Percentiles rank a stretch among this genome's conserved stretches.
These are phyloP conservation scores for Eremothecium sinecaudum DNA, from an alignment of 1,139 yeast species.

Conservation along the genomic window DNA sequence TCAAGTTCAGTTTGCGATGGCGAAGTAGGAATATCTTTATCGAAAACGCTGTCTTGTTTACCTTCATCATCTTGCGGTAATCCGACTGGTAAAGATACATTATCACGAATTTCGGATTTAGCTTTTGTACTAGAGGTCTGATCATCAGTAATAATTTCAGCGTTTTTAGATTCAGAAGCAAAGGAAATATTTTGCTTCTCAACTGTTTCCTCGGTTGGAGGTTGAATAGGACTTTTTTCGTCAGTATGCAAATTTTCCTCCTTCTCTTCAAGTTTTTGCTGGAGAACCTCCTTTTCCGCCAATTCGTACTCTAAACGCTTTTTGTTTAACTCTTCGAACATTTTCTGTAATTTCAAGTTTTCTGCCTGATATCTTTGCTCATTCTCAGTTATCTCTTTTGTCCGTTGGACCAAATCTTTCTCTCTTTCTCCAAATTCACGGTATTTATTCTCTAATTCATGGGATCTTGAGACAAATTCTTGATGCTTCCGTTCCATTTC, in stretches of 20 bases:
- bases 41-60: conserved; percentile 26
- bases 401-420: conserved; percentile 30
- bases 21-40: conserved; percentile 30
- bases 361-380: conserved; percentile 32
- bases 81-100: neutral
- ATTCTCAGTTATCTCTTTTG: conserved; percentile 29
- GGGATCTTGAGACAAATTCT: conserved; percentile 29
- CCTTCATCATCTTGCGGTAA: conserved; percentile 19
- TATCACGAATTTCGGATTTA: conserved; percentile 14
- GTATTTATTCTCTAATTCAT: conserved; percentile 15
- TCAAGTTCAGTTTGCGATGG: conserved; percentile 32
- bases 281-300: conserved; percentile 33
- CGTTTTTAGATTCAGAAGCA: conserved; percentile 7
- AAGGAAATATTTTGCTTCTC: conserved; percentile 29
- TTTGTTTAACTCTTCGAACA: conserved; percentile 30
- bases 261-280: conserved; percentile 32
- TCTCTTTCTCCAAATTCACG: conserved; percentile 26
- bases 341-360: conserved; percentile 30
- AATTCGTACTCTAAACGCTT: conserved; percentile 31
- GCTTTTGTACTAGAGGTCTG: conserved; percentile 22
- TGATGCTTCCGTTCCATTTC: conserved; percentile 33
- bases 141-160: conserved; percentile 12
- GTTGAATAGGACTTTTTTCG: no score
- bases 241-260: conserved; percentile 31
- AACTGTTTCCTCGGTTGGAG: conserved; percentile 30